Evolutionary conservation across 2,329 filamentous ascomycete species (phyloP).

Genomic region (Aspergillus hiratsukae): DNA sequence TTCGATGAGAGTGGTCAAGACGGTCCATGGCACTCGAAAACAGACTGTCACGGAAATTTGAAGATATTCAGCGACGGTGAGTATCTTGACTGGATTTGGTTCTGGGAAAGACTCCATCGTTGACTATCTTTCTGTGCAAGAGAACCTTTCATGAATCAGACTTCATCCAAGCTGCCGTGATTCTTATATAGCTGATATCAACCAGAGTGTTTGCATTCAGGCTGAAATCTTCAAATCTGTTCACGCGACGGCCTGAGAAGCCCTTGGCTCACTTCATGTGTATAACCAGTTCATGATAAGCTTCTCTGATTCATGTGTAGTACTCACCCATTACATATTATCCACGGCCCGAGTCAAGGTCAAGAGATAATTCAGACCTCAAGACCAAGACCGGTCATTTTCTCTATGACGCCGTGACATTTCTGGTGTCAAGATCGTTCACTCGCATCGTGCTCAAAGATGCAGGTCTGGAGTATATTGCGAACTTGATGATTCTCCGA

Average conservation of each 20-base stretch:
- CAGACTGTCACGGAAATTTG: conserved; percentile 7
- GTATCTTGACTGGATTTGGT: conserved; percentile 4
- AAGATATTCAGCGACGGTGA: conserved; percentile 4
- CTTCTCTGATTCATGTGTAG: no score
- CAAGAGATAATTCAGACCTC: no score
- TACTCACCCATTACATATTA: no score
- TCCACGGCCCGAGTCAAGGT: no score
- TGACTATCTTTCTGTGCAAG: neutral
- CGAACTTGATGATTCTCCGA: neutral
- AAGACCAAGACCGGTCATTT: neutral
- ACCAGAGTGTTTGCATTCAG: neutral
- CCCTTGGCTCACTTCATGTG: neutral
- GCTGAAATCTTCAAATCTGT: neutral
- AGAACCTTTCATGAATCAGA: neutral
- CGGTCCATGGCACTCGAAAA: conserved; percentile 11
- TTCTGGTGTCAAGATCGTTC: neutral
- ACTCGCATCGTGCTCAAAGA: neutral
- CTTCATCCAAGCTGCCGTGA: neutral
- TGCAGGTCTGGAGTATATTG: neutral
- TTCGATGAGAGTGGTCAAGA: conserved; percentile 7
- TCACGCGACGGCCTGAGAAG: neutral
- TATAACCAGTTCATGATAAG: neutral
- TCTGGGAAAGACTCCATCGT: conserved; percentile 4
- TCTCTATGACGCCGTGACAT: neutral
- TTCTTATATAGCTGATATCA: neutral